A percentile compares a stretch with the other conserved stretches of the same genome.
phyloP scores from a whole-genome alignment of 108 stramenopile genomes.

The Cylindrotheca fusiformis region DNA sequence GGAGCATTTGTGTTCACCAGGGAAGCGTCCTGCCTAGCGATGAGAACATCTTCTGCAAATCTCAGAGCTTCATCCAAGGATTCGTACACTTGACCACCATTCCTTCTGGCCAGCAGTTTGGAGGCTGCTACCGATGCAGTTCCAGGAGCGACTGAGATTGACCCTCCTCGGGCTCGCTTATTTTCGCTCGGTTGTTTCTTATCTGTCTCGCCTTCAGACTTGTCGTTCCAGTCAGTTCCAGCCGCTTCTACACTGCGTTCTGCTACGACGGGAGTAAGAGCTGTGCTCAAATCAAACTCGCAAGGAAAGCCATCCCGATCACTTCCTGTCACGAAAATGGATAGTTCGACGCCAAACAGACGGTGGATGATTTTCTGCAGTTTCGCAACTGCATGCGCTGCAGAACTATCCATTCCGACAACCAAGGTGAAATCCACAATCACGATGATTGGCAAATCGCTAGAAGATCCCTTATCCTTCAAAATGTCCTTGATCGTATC shows the following conservation, averaged over 20 bases:
- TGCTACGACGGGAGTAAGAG: conserved; percentile 16
- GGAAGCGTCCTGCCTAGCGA: conserved; percentile 45
- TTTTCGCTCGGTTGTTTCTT: not conserved
- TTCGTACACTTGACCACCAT: conserved; percentile 46
- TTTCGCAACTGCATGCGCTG: conserved; percentile 71
- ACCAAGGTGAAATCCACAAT: conserved; percentile 77
- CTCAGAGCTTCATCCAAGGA: conserved; percentile 62
- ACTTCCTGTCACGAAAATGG: conserved; percentile 64
- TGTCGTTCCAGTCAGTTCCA: conserved; percentile 15
- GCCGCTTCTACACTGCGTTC: not conserved
- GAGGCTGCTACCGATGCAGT: conserved; percentile 14
- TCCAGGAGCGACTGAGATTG: conserved; percentile 11
- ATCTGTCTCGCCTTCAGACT: not conserved
- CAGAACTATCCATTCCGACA: conserved; percentile 73
- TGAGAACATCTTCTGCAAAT: conserved; percentile 70
- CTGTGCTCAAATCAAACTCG: conserved; percentile 49
- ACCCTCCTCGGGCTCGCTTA: conserved; percentile 1
- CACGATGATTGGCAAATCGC: conserved; percentile 47
- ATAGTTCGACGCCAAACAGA: conserved; percentile 44
- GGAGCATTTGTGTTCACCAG: conserved; percentile 4
- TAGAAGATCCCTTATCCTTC: conserved; percentile 27
- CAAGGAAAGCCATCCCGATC: conserved; percentile 65
- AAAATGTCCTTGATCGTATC: conserved; percentile 51
- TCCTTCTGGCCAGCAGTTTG: conserved; percentile 14
- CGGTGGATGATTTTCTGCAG: conserved; percentile 51